Percentiles rank a stretch among this genome's conserved stretches.
phyloP scores from a whole-genome alignment of 176 grass and related monocot species.

The Leersia perrieri region DNA sequence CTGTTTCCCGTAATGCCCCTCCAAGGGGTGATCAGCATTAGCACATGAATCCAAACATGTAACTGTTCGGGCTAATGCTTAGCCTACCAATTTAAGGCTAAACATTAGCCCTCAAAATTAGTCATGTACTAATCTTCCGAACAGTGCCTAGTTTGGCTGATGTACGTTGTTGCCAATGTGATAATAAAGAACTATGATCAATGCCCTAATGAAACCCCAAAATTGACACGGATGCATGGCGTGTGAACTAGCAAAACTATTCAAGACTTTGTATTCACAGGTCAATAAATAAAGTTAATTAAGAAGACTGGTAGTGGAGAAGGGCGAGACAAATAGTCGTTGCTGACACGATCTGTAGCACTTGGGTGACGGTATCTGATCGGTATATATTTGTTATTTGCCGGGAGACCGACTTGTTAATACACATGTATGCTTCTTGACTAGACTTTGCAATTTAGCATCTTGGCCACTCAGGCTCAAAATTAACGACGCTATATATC shows the following conservation, averaged over 20 bases:
- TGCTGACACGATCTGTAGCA: background rate
- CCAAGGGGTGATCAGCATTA: too few species aligned
- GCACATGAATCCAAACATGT: too few species aligned
- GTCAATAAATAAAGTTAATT: background rate
- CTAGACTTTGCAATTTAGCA: background rate
- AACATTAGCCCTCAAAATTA: too few species aligned
- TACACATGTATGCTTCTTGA: background rate
- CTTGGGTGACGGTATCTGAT: background rate
- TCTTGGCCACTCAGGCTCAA: background rate
- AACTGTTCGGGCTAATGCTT: too few species aligned
- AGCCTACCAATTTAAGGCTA: too few species aligned
- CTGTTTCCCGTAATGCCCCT: too few species aligned
- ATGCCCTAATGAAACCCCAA: background rate
- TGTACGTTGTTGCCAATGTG: background rate
- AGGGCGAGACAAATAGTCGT: background rate
- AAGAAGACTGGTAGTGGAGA: background rate
- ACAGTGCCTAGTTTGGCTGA: background rate
- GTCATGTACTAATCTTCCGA: too few species aligned
- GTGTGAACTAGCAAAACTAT: background rate
- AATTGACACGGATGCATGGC: background rate
- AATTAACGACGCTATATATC: background rate
- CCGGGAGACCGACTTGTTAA: background rate
- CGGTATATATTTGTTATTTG: background rate
- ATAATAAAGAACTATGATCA: background rate
- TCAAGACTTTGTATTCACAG: background rate